Percentiles rank a stretch among this genome's conserved stretches.
Evolutionary conservation across 2,329 filamentous ascomycete genomes (phyloP).

Genomic region (Penicillium sp.): DNA sequence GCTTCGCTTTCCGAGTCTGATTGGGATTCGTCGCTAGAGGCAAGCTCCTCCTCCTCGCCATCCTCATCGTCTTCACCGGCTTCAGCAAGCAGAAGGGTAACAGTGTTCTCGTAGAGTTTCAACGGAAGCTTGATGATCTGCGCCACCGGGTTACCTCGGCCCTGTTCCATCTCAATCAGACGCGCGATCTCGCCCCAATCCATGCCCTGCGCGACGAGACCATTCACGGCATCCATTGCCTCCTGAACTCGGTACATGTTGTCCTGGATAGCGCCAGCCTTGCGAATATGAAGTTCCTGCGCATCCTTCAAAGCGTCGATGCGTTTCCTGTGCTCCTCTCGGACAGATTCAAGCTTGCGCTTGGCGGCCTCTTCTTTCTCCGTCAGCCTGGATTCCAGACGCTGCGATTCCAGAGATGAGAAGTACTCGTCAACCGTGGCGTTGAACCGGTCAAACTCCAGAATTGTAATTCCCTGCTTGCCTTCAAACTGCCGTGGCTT

Average conservation of each 20-base stretch:
- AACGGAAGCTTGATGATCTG: constrained; percentile 82
- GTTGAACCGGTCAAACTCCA: constrained; percentile 85
- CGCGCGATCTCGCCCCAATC: constrained; percentile 93
- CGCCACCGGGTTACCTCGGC: constrained; percentile 78
- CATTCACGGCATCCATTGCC: constrained; percentile 88
- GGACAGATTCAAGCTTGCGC: constrained; percentile 81
- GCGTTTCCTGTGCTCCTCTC: constrained; percentile 78
- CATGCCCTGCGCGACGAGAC: constrained; percentile 90
- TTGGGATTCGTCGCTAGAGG: constrained; percentile 62
- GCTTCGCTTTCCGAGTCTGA: constrained; percentile 46
- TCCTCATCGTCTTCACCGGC: constrained; percentile 63
- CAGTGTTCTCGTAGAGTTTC: constrained; percentile 84
- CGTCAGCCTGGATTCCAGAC: constrained; percentile 76
- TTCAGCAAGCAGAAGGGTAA: constrained; percentile 78
- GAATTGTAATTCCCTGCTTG: constrained; percentile 64
- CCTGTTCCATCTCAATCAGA: constrained; percentile 84
- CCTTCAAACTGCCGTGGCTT: constrained; percentile 75
- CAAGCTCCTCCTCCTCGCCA: constrained; percentile 54
- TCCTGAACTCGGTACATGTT: constrained; percentile 92
- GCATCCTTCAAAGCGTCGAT: constrained; percentile 80
- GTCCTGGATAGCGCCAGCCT: constrained; percentile 85
- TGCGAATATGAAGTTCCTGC: constrained; percentile 80
- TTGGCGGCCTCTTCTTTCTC: constrained; percentile 82
- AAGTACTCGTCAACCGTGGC: constrained; percentile 96
- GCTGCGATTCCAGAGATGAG: constrained; percentile 93